Base-by-base conservation (phyloP, 495 filamentous ascomycete genomes). In the Entonaema liquescens region DNA sequence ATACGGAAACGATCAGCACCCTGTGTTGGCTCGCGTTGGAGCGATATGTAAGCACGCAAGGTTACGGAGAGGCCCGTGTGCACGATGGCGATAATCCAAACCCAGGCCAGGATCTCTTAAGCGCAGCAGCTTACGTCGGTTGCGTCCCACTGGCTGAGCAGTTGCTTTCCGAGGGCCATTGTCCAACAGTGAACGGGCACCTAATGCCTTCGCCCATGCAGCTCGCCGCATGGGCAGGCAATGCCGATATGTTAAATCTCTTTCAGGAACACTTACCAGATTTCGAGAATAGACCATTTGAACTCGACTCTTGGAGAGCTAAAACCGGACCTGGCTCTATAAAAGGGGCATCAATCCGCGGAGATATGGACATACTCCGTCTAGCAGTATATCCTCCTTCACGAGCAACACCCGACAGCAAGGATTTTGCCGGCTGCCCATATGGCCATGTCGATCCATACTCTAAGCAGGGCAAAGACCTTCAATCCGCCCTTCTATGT, bases 201-300 rank as follows among this genome's bases (percentile, higher is more conserved):
- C 23, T 55, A 2, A 23, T 63, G 23, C 49, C 49, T 19, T 7
- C 33, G 3, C 33, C 60, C 23, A 29, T 44, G 29, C 53, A 42
- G 8, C 49, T 55, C 11, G 60, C 60, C 35, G 50, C 60, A 31
- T 40, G 36, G 33, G 35, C 60, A 12, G 60, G 60, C 13, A 40
- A 63, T 53, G 6, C 7, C 35, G 60, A 63, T 11, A 42, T 63
- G 33, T 25, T 54, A 23, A 42, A 19, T 25, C n/a, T 55, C n/a
- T 29, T 63, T 13, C 50, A 55, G n/a, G 21, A 54, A 19, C 2
- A 29, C 13, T 23, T 31, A 5, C 35, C 19, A 47, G 42, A 47
- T 19, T 47, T 47, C 19, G 42, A 47, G 42, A 23, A 21, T 47
- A 12, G 19, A 23, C 42, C 42, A 47, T 47, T 21, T 12, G 42